Conservation (phyloP, 164 flowering plant genomes). For the Aristolochia fimbriata region DNA sequence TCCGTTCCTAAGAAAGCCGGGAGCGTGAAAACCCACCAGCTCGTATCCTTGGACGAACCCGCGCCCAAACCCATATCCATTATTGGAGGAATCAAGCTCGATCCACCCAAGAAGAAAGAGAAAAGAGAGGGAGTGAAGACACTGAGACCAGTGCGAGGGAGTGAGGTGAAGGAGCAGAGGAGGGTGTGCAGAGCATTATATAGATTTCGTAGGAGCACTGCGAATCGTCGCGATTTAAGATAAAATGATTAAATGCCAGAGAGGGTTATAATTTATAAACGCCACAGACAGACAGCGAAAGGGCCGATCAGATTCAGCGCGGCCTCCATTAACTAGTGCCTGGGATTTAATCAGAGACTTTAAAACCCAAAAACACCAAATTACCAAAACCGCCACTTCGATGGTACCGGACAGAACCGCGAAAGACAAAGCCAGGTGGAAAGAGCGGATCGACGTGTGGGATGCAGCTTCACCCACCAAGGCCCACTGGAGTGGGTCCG, state of each 20-base stretch:
- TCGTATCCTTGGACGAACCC: conserved; percentile 23
- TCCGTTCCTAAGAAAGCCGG: conserved; percentile 39
- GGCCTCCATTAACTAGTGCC: too few species aligned
- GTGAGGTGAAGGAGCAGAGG: background rate
- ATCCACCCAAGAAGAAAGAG: conserved; percentile 1
- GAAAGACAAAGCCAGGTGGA: too few species aligned
- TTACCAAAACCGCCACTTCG: too few species aligned
- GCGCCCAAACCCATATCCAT: conserved; percentile 11
- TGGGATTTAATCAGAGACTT: too few species aligned
- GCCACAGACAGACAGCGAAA: too few species aligned
- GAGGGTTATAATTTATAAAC: too few species aligned
- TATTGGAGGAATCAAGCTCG: background rate
- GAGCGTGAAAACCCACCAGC: conserved; percentile 47
- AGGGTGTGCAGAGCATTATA: background rate
- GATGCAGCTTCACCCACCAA: too few species aligned
- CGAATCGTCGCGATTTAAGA: background rate
- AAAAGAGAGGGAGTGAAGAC: background rate
- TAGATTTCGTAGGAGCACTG: background rate
- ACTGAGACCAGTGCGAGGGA: background rate
- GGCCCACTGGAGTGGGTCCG: too few species aligned
- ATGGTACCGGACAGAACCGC: too few species aligned
- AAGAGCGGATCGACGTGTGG: too few species aligned
- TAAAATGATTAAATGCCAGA: background rate
- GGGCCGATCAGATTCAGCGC: too few species aligned
- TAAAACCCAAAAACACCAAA: too few species aligned